Evolutionary conservation across 768 basidiomycete genomes (phyloP).

Genomic region (Naganishia friedmannii): DNA sequence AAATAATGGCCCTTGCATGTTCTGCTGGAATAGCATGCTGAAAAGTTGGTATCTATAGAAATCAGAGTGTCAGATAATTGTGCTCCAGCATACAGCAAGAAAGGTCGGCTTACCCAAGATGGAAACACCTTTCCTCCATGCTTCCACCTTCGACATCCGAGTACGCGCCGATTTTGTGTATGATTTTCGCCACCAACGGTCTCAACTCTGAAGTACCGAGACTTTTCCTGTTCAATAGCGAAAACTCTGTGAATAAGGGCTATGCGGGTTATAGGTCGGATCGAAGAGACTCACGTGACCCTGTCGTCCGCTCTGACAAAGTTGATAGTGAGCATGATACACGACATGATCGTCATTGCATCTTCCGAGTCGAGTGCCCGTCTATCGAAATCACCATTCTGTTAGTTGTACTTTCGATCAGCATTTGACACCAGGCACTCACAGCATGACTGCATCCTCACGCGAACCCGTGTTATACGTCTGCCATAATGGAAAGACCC

Average conservation of each 20-base stretch:
- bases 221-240: conserved; percentile 26
- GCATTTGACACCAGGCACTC: conserved; percentile 48
- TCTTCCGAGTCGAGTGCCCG: conserved; percentile 65
- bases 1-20: conserved; percentile 12
- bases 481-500: conserved; percentile 58
- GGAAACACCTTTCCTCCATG: conserved; percentile 29
- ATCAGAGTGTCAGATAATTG: background rate
- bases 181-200: conserved; percentile 65
- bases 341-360: conserved; percentile 60
- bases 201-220: conserved; percentile 34
- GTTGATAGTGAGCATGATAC: conserved; percentile 70
- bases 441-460: conserved; percentile 66
- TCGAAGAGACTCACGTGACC: conserved; percentile 57
- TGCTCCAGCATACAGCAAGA: background rate
- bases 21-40: conserved; percentile 10
- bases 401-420: conserved; percentile 47
- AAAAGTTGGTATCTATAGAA: conserved; percentile 26
- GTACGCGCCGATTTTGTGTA: conserved; percentile 69
- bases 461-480: conserved; percentile 66
- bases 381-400: conserved; percentile 37
- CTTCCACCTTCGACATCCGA: conserved; percentile 63
- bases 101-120: conserved; percentile 25
- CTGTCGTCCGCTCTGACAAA: conserved; percentile 62
- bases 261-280: conserved; percentile 35
- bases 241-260: background rate